Base-by-base conservation (phyloP, 768 basidiomycete genomes). In the Mycena sanguinolenta region DNA sequence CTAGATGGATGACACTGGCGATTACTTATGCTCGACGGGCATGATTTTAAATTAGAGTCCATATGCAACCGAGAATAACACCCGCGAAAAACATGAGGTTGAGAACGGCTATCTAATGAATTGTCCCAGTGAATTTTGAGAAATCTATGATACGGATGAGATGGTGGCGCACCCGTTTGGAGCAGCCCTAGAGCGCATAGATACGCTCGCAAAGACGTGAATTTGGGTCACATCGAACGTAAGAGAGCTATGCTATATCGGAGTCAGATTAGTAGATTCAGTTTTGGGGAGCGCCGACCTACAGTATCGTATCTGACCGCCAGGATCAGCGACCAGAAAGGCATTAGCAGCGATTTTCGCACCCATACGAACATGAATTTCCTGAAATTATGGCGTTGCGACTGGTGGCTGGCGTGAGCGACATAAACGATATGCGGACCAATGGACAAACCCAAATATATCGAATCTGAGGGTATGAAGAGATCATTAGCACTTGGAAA, bases 301-400 rank as follows among this genome's bases (percentile, higher is more conserved):
- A 70, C 86, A 87, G 69, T 87, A 87, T 55, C 86, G 81, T 39
- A 87, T 84, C 86, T 87, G 65, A 52, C 59, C 21, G 28, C 10
- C 16, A 2, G 6, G 27, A 44, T 10, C 39, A 54, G 53, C 21
- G 25, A 34, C 28, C 53, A 9, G 30, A 32, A 34, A 21, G 32
- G 34, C 50, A 25, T 23, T 21, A 52, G 38, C 8, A 13, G 49
- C 8, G 16, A 38, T 13, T 9, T 1, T 67, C 77, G 61, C 67
- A 84, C 85, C 82, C 82, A 85, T 46, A 85, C 74, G 70, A 81
- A 86, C 82, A 86, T 81, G 46, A 76, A 73, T 76, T 83, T 84
- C 27, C 81, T 76, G 23, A 81, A 74, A 38, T 75, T 77, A 16
- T 75, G 70, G 66, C 77, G 80, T 58, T 85, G 83, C 1, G 77